Percentiles rank a stretch among this genome's conserved stretches.
phyloP scores from a whole-genome alignment of 2,329 filamentous ascomycete species.

The Hypoxylon sp. region DNA sequence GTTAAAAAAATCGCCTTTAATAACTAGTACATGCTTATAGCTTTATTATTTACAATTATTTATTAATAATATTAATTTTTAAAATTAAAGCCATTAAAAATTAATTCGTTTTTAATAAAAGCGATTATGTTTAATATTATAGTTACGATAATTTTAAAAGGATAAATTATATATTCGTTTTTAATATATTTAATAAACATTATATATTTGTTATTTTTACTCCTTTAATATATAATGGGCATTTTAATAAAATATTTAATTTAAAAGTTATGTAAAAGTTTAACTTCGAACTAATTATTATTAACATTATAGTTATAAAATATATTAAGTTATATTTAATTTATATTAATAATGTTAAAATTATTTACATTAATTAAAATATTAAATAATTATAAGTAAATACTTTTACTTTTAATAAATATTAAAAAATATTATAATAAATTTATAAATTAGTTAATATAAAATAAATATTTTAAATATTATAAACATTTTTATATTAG shows the following conservation, averaged over 20 bases:
- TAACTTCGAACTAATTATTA: background rate
- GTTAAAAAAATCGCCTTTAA: slow-evolving; percentile 1
- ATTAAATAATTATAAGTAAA: slow-evolving; percentile 6
- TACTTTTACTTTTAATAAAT: too few species aligned
- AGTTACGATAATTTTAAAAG: background rate
- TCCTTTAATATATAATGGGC: background rate
- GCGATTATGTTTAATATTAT: background rate
- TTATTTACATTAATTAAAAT: background rate
- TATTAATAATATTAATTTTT: background rate
- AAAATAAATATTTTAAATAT: background rate
- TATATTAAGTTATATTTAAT: slow-evolving; percentile 1
- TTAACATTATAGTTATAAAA: background rate
- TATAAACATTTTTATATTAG: background rate
- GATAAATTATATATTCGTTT: slow-evolving; percentile 2
- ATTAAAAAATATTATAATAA: background rate
- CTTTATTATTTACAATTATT: background rate
- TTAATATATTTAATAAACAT: slow-evolving; percentile 4
- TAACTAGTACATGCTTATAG: background rate
- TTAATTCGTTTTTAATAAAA: slow-evolving; percentile 4
- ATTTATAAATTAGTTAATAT: background rate
- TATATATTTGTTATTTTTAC: slow-evolving; percentile 3
- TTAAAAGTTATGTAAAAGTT: background rate
- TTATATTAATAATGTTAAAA: background rate
- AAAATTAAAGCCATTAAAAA: background rate
- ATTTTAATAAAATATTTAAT: background rate